Conservation (phyloP, 129 eudicot species). For the Solidago caesia region DNA sequence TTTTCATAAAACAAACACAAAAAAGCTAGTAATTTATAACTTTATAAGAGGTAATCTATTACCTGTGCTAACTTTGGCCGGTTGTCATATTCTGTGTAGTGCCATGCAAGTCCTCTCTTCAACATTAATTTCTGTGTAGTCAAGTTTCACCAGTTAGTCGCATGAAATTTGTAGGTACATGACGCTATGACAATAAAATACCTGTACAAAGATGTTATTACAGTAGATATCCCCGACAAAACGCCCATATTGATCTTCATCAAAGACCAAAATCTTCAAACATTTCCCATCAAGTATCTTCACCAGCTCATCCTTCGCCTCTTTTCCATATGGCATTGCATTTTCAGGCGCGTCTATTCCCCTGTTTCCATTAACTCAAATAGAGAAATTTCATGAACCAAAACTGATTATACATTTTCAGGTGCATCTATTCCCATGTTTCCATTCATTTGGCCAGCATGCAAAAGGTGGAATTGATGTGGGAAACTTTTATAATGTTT, state of each 20-base stretch:
- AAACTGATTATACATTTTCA: not conserved
- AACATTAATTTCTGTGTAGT: conserved; percentile 61
- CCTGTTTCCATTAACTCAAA: conserved; percentile 40
- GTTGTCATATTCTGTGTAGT: conserved; percentile 72
- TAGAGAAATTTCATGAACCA: not conserved
- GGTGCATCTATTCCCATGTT: too few relatives aligned
- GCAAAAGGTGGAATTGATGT: too few relatives aligned
- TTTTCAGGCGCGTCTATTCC: conserved; percentile 95
- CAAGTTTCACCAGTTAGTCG: conserved; percentile 14
- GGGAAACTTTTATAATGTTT: too few relatives aligned
- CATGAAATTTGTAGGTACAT: not conserved
- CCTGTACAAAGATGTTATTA: conserved; percentile 81
- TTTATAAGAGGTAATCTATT: not conserved
- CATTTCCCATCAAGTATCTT: conserved; percentile 65
- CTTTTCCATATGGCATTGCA: conserved; percentile 70
- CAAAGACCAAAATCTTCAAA: conserved; percentile 56
- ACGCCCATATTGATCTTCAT: conserved; percentile 65
- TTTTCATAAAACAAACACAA: conserved; percentile 4
- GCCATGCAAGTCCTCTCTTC: conserved; percentile 98
- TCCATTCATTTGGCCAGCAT: too few relatives aligned
- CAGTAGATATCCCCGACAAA: conserved; percentile 84
- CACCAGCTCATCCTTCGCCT: conserved; percentile 72
- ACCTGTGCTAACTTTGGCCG: conserved; percentile 69
- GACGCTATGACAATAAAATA: conserved; percentile 12
- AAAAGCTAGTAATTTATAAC: not conserved